Evolutionary conservation across 345 rosid species (phyloP).

Genomic region (Citrus trifoliata): DNA sequence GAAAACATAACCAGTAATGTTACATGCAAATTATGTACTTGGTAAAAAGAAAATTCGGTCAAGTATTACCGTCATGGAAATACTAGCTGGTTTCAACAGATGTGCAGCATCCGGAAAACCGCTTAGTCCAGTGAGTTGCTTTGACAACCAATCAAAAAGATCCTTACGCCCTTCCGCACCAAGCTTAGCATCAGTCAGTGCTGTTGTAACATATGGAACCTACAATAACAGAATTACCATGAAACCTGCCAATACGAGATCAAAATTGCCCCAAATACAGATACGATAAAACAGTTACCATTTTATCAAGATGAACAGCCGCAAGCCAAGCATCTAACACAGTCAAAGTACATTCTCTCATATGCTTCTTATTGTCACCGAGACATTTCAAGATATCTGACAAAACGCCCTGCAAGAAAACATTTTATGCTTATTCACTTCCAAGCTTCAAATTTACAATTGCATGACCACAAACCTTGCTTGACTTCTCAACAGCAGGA

Average conservation of each 20-base stretch:
- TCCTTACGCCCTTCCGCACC: constrained; percentile 99
- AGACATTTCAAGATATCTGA: constrained; percentile 92
- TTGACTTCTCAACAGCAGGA: constrained; percentile 78
- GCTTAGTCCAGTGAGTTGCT: constrained; percentile 67
- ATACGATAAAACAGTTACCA: constrained; percentile 44
- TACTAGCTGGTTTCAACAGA: constrained; percentile 77
- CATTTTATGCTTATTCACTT: background rate
- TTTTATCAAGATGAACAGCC: constrained; percentile 95
- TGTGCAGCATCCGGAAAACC: constrained; percentile 83
- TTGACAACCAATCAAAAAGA: constrained; percentile 97
- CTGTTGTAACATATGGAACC: constrained; percentile 79
- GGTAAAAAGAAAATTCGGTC: background rate
- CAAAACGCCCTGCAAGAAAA: constrained; percentile 72
- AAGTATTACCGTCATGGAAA: constrained; percentile 70
- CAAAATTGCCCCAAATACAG: background rate
- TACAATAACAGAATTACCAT: constrained; percentile 33
- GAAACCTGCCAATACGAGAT: background rate
- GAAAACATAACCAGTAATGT: background rate
- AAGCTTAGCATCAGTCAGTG: constrained; percentile 77
- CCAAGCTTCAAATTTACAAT: background rate
- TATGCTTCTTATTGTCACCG: constrained; percentile 97
- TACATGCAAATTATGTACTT: background rate
- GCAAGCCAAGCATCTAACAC: constrained; percentile 87
- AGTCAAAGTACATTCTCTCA: constrained; percentile 92
- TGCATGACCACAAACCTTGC: constrained; percentile 62